Percentiles rank a stretch among this genome's conserved stretches.
Conservation (phyloP, 345 rosid species). For the Syzygium grande region DNA sequence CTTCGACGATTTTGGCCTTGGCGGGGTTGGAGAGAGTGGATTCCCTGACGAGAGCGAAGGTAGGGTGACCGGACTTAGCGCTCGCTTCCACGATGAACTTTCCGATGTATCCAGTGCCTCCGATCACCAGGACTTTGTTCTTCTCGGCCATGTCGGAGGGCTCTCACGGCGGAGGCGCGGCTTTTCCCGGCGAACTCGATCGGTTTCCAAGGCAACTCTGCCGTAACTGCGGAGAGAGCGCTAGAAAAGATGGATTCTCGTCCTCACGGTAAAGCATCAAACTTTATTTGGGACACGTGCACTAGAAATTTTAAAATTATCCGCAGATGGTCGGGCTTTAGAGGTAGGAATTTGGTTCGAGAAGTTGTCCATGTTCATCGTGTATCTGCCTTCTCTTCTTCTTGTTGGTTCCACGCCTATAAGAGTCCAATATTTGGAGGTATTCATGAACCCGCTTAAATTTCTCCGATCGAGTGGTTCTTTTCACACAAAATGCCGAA, state of each 20-base stretch:
- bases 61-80: slow-evolving; percentile 6
- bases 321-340: background rate
- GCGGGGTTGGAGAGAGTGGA: slow-evolving; percentile 6
- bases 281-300: too few relatives aligned
- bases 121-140: slow-evolving; percentile 1
- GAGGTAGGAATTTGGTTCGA: background rate
- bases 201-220: background rate
- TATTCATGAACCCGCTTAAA: background rate
- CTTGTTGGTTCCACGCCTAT: background rate
- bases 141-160: background rate
- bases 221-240: background rate
- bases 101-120: slow-evolving; percentile 10
- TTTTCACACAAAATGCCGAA: background rate
- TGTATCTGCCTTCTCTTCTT: background rate
- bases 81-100: slow-evolving; percentile 7
- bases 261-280: too few relatives aligned
- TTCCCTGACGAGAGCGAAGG: slow-evolving; percentile 3
- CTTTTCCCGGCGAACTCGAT: background rate
- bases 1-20: background rate
- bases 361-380: background rate
- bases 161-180: background rate
- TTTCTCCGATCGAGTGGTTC: background rate
- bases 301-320: too few relatives aligned
- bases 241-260: too few relatives aligned
- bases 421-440: background rate